These are phyloP conservation scores for Anisodus tanguticus DNA, from an alignment of 257 asterid genomes.

Conservation along the genomic window DNA sequence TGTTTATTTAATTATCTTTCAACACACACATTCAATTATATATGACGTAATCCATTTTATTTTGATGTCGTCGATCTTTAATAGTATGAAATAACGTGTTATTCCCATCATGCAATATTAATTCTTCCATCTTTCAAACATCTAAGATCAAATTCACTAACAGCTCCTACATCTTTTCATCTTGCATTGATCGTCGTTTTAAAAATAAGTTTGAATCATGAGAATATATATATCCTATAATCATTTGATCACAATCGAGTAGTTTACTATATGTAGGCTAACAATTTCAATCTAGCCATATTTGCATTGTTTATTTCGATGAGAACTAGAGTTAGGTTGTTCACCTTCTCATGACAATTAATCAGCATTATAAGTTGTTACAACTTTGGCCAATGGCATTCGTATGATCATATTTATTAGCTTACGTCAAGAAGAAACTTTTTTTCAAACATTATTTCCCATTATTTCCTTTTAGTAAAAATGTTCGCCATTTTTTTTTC, in stretches of 20 bases:
- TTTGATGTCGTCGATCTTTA: neutral
- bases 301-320: neutral
- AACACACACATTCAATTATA: too few species aligned
- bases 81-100: neutral
- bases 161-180: neutral
- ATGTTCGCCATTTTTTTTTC: neutral
- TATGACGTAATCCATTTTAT: neutral
- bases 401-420: neutral
- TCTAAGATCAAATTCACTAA: neutral
- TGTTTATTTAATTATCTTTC: too few species aligned
- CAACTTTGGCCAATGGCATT: neutral
- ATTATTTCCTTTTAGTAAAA: slow-evolving; percentile 8
- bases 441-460: neutral
- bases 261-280: neutral
- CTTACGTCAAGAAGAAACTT: neutral
- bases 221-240: neutral
- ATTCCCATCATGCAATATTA: neutral
- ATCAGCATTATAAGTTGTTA: neutral
- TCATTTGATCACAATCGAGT: neutral
- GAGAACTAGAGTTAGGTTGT: neutral
- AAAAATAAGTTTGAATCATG: neutral
- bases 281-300: neutral
- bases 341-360: slow-evolving; percentile 16
- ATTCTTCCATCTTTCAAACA: neutral
- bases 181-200: neutral